phyloP scores from a whole-genome alignment of 208 protist genomes.

The Lotmaria passim region DNA sequence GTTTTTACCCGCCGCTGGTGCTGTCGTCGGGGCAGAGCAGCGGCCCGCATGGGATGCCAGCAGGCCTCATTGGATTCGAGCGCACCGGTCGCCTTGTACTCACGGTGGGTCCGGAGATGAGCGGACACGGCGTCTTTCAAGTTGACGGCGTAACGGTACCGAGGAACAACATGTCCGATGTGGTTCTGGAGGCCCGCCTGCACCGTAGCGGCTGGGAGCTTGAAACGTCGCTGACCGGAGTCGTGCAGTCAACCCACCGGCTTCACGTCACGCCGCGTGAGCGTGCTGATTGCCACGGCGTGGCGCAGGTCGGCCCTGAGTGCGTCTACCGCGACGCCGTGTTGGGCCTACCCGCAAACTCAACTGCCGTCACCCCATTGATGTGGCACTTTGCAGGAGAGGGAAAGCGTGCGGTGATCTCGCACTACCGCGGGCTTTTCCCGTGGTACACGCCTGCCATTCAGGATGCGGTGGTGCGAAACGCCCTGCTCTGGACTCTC shows the following conservation, averaged over 20 bases:
- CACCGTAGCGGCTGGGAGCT: not conserved
- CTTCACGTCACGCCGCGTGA: constrained; percentile 11
- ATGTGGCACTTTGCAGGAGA: constrained; percentile 21
- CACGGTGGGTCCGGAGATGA: constrained; percentile 13
- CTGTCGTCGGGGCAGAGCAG: not conserved
- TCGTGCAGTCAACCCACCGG: not conserved
- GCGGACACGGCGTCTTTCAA: constrained; percentile 3
- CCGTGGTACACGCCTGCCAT: constrained; percentile 21
- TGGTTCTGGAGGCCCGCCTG: not conserved
- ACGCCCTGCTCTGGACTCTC: constrained; percentile 19
- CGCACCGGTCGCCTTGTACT: constrained; percentile 13
- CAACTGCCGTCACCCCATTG: not conserved
- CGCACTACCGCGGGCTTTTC: constrained; percentile 21
- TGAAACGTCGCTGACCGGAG: constrained; percentile 4
- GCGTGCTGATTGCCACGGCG: constrained; percentile 10
- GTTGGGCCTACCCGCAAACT: not conserved
- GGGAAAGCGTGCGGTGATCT: constrained; percentile 9
- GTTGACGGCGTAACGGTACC: not conserved
- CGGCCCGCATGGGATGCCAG: constrained; percentile 16
- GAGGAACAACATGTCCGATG: constrained; percentile 5
- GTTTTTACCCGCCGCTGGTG: constrained; percentile 11
- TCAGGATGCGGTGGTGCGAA: not conserved
- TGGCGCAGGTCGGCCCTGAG: not conserved
- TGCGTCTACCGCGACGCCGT: constrained; percentile 11
- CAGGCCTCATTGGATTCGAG: constrained; percentile 2